phyloP scores from a whole-genome alignment of 768 basidiomycete species.

The Daedaleopsis sinensis region DNA sequence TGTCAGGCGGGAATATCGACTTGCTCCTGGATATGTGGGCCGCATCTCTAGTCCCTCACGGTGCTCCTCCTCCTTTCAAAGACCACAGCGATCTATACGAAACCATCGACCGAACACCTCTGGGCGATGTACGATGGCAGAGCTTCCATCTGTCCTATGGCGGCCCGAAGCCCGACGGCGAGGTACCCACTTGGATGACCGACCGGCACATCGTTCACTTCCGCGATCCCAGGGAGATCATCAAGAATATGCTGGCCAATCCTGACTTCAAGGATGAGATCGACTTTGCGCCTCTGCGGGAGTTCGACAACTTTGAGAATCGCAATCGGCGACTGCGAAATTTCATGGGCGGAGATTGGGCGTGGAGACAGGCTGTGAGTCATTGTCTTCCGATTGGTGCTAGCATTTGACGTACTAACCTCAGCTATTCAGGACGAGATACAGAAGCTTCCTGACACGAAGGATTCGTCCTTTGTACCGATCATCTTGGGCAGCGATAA shows the following conservation, averaged over 20 bases:
- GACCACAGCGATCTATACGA: conserved; percentile 34
- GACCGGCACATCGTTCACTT: conserved; percentile 28
- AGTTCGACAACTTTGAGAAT: conserved; percentile 9
- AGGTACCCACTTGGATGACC: conserved; percentile 29
- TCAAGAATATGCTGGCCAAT: conserved; percentile 26
- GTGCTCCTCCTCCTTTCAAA: conserved; percentile 26
- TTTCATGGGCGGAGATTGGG: conserved; percentile 34
- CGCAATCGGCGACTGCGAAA: conserved; percentile 20
- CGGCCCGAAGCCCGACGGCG: conserved; percentile 11
- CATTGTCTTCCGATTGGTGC: neutral
- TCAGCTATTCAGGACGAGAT: conserved; percentile 8
- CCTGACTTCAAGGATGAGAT: conserved; percentile 27
- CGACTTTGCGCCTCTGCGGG: conserved; percentile 25
- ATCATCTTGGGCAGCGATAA: conserved; percentile 30
- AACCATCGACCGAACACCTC: conserved; percentile 37
- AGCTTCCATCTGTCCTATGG: conserved; percentile 34
- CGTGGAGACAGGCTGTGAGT: conserved; percentile 34
- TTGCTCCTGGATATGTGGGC: conserved; percentile 29
- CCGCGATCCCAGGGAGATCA: conserved; percentile 19
- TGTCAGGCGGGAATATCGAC: conserved; percentile 18
- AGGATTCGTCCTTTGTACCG: conserved; percentile 24
- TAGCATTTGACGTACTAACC: neutral
- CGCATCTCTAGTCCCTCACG: conserved; percentile 9
- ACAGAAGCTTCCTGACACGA: conserved; percentile 5
- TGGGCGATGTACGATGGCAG: conserved; percentile 42